phyloP scores from a whole-genome alignment of 306 rosid species.

The Potentilla sterilis region DNA sequence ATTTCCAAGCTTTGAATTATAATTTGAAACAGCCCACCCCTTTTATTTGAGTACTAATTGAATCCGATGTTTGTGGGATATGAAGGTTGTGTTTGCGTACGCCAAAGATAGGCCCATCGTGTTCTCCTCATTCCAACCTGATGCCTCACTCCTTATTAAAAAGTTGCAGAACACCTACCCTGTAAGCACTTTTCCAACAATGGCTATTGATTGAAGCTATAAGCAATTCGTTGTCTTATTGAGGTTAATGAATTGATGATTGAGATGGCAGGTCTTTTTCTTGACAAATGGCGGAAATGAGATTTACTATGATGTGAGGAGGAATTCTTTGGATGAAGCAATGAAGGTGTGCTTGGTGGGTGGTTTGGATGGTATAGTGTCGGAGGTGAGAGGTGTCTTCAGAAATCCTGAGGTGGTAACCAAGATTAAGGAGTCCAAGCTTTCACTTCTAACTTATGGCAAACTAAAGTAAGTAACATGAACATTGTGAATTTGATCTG shows the following conservation, averaged over 20 bases:
- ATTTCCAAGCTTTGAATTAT: neutral
- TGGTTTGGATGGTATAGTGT: slow-evolving; percentile 84
- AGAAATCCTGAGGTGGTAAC: slow-evolving; percentile 62
- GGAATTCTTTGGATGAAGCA: slow-evolving; percentile 95
- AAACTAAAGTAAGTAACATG: slow-evolving; percentile 61
- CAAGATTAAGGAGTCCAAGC: slow-evolving; percentile 75
- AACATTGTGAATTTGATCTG: neutral
- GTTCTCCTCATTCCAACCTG: slow-evolving; percentile 55
- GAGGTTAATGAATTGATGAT: neutral
- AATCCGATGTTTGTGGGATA: neutral
- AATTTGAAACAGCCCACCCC: neutral
- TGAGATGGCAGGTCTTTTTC: slow-evolving; percentile 60
- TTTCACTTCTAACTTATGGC: slow-evolving; percentile 76
- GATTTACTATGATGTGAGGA: slow-evolving; percentile 66
- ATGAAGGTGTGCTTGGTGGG: slow-evolving; percentile 71
- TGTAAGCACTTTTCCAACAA: slow-evolving; percentile 25
- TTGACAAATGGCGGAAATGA: slow-evolving; percentile 87
- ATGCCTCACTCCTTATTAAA: slow-evolving; percentile 39
- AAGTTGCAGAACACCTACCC: slow-evolving; percentile 48
- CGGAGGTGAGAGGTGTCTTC: slow-evolving; percentile 72
- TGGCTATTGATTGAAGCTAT: neutral
- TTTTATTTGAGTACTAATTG: neutral
- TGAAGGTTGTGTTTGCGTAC: slow-evolving; percentile 38
- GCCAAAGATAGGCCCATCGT: slow-evolving; percentile 50
- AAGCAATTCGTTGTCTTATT: neutral